phyloP scores from a whole-genome alignment of 805 yeast genomes.

The Ogataea wickerhamii region DNA sequence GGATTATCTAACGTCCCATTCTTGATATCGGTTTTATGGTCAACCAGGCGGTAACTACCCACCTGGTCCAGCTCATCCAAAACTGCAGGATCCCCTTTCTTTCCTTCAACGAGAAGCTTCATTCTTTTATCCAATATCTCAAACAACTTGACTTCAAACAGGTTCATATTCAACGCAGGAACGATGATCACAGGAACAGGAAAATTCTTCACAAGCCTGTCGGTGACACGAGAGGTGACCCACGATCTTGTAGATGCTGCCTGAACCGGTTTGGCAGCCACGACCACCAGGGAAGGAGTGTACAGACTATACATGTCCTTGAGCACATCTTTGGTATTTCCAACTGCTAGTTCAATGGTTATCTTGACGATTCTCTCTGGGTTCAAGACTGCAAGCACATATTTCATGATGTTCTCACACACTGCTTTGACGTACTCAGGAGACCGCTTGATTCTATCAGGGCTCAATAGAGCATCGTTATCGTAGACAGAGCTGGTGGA shows the following conservation, averaged over 20 bases:
- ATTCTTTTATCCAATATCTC: slow-evolving; percentile 29
- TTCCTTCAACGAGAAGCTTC: slow-evolving; percentile 8
- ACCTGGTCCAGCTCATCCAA: slow-evolving; percentile 23
- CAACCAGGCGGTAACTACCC: slow-evolving; percentile 25
- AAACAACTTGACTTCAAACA: slow-evolving; percentile 46
- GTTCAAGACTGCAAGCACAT: slow-evolving; percentile 44
- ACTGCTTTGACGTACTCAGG: slow-evolving; percentile 46
- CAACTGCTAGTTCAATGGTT: slow-evolving; percentile 59
- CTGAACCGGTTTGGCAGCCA: slow-evolving; percentile 49
- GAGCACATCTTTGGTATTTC: slow-evolving; percentile 52
- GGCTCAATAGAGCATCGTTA: slow-evolving; percentile 15
- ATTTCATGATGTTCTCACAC: slow-evolving; percentile 50
- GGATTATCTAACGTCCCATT: slow-evolving; percentile 12
- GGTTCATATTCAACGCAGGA: slow-evolving; percentile 55
- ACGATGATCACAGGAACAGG: slow-evolving; percentile 66
- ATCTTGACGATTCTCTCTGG: slow-evolving; percentile 47
- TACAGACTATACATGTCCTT: slow-evolving; percentile 59
- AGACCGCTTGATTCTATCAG: slow-evolving; percentile 37
- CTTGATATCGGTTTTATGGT: slow-evolving; percentile 20
- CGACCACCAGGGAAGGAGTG: slow-evolving; percentile 55
- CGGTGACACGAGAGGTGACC: slow-evolving; percentile 60
- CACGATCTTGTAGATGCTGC: slow-evolving; percentile 56
- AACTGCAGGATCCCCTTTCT: slow-evolving; percentile 15
- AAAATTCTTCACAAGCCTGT: slow-evolving; percentile 58
- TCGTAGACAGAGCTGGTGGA: slow-evolving; percentile 13